These are phyloP conservation scores for Gossypium herbaceum DNA, from an alignment of 345 rosid species.

Conservation along the genomic window DNA sequence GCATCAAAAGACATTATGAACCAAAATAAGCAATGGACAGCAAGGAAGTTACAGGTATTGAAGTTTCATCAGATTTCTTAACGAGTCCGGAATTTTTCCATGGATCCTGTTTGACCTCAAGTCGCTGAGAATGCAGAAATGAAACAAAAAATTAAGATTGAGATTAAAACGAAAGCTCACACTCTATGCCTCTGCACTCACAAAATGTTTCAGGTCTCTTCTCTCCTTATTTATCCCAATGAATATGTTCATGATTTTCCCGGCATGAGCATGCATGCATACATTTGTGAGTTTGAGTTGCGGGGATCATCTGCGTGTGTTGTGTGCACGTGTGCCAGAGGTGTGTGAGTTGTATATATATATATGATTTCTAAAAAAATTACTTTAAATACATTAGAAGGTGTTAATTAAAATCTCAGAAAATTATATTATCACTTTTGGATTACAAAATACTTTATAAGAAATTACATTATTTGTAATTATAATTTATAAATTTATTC, in stretches of 20 bases:
- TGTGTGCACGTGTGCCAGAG: too few relatives aligned
- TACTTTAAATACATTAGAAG: too few relatives aligned
- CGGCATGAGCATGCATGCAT: too few relatives aligned
- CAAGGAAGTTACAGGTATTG: neutral
- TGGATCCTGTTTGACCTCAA: slow-evolving; percentile 13
- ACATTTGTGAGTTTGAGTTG: too few relatives aligned
- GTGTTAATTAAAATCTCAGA: too few relatives aligned
- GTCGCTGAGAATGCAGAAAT: neutral
- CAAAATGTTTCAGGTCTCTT: neutral
- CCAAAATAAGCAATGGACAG: neutral
- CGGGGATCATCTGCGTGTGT: too few relatives aligned
- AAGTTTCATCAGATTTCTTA: slow-evolving; percentile 2
- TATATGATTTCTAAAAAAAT: too few relatives aligned
- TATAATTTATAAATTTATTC: too few relatives aligned
- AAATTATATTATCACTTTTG: too few relatives aligned
- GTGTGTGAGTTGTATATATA: too few relatives aligned
- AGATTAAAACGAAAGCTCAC: neutral
- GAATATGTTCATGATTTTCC: neutral
- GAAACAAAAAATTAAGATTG: neutral
- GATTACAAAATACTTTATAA: too few relatives aligned
- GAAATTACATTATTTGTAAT: too few relatives aligned
- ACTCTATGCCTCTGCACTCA: neutral
- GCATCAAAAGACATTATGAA: neutral
- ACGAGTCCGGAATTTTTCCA: slow-evolving; percentile 5
- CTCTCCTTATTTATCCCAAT: neutral